phyloP scores from a whole-genome alignment of 164 flowering plant genomes.

The Vitis labrusca region DNA sequence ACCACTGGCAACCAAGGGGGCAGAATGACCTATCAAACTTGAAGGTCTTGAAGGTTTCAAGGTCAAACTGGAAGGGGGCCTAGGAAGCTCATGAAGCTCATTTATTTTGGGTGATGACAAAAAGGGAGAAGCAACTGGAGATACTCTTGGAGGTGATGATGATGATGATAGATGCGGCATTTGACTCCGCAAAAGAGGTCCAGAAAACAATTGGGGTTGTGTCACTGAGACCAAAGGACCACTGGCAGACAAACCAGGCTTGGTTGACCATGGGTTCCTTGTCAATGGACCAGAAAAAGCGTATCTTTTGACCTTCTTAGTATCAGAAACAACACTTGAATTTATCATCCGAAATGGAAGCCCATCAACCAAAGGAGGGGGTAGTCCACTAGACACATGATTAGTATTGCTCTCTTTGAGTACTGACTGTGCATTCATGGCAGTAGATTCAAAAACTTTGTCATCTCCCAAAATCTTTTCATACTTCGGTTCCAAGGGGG shows the following conservation, averaged over 20 bases:
- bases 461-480: constrained; percentile 36
- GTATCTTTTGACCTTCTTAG: constrained; percentile 55
- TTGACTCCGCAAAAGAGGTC: constrained; percentile 42
- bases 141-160: constrained; percentile 54
- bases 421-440: constrained; percentile 38
- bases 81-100: constrained; percentile 96
- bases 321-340: constrained; percentile 33
- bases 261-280: constrained; percentile 44
- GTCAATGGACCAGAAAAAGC: constrained; percentile 82
- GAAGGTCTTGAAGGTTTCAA: constrained; percentile 26
- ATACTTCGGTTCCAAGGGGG: constrained; percentile 52
- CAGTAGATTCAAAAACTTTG: constrained; percentile 29
- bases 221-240: constrained; percentile 32
- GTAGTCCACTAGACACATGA: constrained; percentile 30
- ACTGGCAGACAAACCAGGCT: constrained; percentile 31
- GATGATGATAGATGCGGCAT: constrained; percentile 31
- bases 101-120: constrained; percentile 77
- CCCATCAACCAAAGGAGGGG: constrained; percentile 58
- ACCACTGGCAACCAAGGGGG: constrained; percentile 56
- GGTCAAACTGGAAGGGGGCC: constrained; percentile 58
- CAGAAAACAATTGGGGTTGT: constrained; percentile 44
- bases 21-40: constrained; percentile 58
- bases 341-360: constrained; percentile 30
- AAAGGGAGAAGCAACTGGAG: constrained; percentile 60
- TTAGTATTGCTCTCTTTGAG: constrained; percentile 71